phyloP scores from a whole-genome alignment of 306 rosid genomes.

The Dicorynia guianensis region DNA sequence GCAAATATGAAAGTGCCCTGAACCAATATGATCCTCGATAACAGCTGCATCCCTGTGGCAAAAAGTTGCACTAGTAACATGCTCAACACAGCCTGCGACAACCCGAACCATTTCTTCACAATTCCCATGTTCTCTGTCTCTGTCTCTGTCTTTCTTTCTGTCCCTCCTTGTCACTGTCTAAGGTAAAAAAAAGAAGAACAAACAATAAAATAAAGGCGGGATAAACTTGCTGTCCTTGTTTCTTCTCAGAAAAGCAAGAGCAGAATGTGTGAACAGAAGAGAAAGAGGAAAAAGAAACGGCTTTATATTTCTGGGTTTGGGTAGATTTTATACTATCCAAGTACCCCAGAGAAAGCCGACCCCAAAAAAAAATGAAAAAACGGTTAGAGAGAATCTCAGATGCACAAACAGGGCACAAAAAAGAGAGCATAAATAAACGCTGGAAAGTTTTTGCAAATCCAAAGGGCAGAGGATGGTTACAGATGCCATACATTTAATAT shows the following conservation, averaged over 20 bases:
- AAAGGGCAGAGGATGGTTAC: slow-evolving; percentile 33
- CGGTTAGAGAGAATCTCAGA: neutral
- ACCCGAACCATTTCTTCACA: slow-evolving; percentile 40
- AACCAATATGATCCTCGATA: slow-evolving; percentile 55
- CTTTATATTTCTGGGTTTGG: slow-evolving; percentile 4
- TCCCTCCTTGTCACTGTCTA: neutral
- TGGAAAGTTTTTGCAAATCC: slow-evolving; percentile 21
- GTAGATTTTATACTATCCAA: neutral
- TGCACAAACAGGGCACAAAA: neutral
- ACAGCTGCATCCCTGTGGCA: slow-evolving; percentile 61
- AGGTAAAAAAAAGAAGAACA: neutral
- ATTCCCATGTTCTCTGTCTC: slow-evolving; percentile 8
- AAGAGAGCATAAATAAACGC: slow-evolving; percentile 17
- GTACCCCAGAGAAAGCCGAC: neutral
- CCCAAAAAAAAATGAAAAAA: neutral
- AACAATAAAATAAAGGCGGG: neutral
- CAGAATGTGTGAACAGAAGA: neutral
- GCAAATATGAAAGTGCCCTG: slow-evolving; percentile 68
- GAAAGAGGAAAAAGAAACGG: neutral
- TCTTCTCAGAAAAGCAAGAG: neutral
- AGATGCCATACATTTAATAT: slow-evolving; percentile 24
- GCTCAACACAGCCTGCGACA: slow-evolving; percentile 46
- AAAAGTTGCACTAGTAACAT: slow-evolving; percentile 66
- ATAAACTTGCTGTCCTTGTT: neutral
- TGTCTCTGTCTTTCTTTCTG: neutral